Conservation (phyloP, 177 flowering plant genomes). For the Vitis hybrid region DNA sequence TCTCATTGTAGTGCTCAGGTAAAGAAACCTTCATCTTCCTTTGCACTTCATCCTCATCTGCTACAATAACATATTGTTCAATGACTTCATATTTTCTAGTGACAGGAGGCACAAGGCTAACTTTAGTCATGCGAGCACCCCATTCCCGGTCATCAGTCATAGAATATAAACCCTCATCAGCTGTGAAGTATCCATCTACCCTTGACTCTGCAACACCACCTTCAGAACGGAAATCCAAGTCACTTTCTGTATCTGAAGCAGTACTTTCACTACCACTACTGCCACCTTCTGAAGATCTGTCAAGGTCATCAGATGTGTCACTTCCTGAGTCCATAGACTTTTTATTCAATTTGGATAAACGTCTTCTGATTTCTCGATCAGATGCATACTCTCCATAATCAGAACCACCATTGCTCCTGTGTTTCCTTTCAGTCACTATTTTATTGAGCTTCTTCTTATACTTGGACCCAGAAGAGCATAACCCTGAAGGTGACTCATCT, state of each 20-base stretch:
- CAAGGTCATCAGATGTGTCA: constrained; percentile 85
- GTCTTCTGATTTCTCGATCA: constrained; percentile 76
- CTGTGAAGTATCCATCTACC: constrained; percentile 35
- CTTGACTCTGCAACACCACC: constrained; percentile 40
- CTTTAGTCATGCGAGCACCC: constrained; percentile 99
- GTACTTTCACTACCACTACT: constrained; percentile 53
- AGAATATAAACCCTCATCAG: constrained; percentile 60
- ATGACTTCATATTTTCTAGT: constrained; percentile 98
- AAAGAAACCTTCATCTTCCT: constrained; percentile 91
- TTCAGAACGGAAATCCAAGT: constrained; percentile 50
- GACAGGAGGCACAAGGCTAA: constrained; percentile 97
- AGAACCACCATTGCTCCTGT: constrained; percentile 41
- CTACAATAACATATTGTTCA: constrained; percentile 81
- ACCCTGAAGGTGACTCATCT: constrained; percentile 50
- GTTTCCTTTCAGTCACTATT: constrained; percentile 49
- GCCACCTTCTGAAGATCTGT: constrained; percentile 55
- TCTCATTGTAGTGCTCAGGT: constrained; percentile 94
- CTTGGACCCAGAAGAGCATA: constrained; percentile 48
- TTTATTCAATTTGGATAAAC: constrained; percentile 68
- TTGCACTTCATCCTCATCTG: constrained; percentile 88
- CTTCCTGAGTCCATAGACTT: constrained; percentile 73
- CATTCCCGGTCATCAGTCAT: constrained; percentile 88
- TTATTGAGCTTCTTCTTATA: constrained; percentile 58
- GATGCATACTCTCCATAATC: constrained; percentile 70
- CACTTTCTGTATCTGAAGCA: constrained; percentile 79